phyloP scores from a whole-genome alignment of 2,329 filamentous ascomycete species.

The Diaporthe ilicicola region DNA sequence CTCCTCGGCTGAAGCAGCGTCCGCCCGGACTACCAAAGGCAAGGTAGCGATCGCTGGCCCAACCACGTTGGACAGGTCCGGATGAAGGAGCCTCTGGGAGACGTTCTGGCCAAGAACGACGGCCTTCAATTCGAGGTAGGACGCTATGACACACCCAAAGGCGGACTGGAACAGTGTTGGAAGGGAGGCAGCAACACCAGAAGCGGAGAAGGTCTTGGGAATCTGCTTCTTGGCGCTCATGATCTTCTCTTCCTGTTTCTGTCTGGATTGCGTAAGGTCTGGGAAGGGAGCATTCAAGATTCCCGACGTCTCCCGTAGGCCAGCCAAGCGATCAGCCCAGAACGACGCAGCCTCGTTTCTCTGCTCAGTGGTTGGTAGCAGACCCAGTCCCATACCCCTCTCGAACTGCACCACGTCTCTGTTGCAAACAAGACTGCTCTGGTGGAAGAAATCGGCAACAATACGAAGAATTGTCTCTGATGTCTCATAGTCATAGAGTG shows the following conservation, averaged over 20 bases:
- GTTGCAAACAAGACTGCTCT: constrained; percentile 11
- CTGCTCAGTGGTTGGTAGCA: constrained; percentile 35
- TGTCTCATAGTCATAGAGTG: constrained; percentile 67
- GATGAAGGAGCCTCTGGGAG: constrained; percentile 37
- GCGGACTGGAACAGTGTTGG: constrained; percentile 37
- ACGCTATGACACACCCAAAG: constrained; percentile 38
- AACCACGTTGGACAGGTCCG: constrained; percentile 36
- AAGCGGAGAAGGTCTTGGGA: background rate
- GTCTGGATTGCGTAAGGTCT: constrained; percentile 38
- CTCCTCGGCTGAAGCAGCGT: constrained; percentile 27
- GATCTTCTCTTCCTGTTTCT: constrained; percentile 33
- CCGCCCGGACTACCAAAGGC: constrained; percentile 34
- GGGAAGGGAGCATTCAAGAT: constrained; percentile 37
- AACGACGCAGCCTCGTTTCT: constrained; percentile 34
- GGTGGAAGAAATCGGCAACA: constrained; percentile 32
- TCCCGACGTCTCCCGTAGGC: constrained; percentile 31
- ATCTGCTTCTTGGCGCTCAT: constrained; percentile 26
- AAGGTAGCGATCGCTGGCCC: constrained; percentile 39
- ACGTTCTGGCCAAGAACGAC: constrained; percentile 38
- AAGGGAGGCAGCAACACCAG: constrained; percentile 5
- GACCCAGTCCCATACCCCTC: constrained; percentile 36
- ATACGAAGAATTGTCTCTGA: background rate
- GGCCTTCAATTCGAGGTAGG: constrained; percentile 36
- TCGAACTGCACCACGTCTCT: constrained; percentile 26
- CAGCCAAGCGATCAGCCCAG: constrained; percentile 34